Conservation (phyloP, 1,284 basidiomycete genomes). For the Takashimella tepidaria region DNA sequence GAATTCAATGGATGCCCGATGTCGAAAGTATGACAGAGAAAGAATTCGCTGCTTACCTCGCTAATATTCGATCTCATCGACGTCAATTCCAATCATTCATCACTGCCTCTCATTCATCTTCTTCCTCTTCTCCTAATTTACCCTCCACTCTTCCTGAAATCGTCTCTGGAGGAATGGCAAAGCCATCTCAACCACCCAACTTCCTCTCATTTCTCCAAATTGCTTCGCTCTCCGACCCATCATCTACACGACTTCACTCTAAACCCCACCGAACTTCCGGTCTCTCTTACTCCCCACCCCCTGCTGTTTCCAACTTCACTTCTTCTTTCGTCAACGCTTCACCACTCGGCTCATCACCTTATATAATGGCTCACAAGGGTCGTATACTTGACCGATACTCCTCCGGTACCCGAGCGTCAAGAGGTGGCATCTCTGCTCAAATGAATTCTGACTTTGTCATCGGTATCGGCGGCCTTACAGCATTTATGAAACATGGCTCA, state of each 20-base stretch:
- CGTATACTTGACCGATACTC: constrained; percentile 15
- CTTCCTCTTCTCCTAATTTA: constrained; percentile 3
- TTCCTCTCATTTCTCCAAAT: constrained; percentile 25
- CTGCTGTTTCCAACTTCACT: constrained; percentile 7
- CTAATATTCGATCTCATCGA: constrained; percentile 24
- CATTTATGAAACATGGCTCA: constrained; percentile 8
- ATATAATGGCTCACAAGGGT: constrained; percentile 8
- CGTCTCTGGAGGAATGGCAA: neutral
- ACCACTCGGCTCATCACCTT: neutral
- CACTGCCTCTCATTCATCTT: neutral
- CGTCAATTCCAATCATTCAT: constrained; percentile 10
- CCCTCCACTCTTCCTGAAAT: constrained; percentile 13
- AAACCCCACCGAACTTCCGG: constrained; percentile 34
- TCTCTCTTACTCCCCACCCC: constrained; percentile 31
- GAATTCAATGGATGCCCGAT: constrained; percentile 27
- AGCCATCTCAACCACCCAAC: constrained; percentile 12
- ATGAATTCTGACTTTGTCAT: constrained; percentile 32
- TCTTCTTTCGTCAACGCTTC: constrained; percentile 7
- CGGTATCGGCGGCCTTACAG: constrained; percentile 42
- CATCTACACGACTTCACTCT: constrained; percentile 19
- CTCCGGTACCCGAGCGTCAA: neutral
- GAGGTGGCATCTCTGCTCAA: constrained; percentile 19
- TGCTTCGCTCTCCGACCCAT: constrained; percentile 7
- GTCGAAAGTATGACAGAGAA: constrained; percentile 39
- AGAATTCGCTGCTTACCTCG: constrained; percentile 40